phyloP scores from a whole-genome alignment of 176 grass and related monocot genomes.

The Phoenix dactylifera region DNA sequence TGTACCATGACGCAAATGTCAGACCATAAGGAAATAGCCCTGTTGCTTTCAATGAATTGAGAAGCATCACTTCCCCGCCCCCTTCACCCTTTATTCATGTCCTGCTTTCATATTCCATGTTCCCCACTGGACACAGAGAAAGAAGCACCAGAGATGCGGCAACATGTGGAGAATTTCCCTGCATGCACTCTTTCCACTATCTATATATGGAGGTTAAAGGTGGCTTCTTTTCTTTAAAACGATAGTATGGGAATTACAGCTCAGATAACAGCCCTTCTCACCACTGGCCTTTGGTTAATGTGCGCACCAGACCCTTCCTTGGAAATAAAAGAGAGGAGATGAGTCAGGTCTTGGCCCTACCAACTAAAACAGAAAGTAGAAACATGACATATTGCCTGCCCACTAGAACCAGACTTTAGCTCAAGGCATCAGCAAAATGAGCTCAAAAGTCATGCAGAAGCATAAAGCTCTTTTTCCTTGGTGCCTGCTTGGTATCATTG shows the following conservation, averaged over 20 bases:
- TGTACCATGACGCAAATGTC: neutral
- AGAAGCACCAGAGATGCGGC: no score
- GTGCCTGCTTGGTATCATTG: neutral
- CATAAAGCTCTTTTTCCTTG: neutral
- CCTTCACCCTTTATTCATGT: slow-evolving; percentile 1
- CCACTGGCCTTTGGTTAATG: neutral
- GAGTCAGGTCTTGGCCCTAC: slow-evolving; percentile 2
- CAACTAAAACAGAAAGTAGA: neutral
- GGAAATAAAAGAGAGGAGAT: neutral
- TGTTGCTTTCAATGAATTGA: neutral
- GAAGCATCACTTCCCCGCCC: neutral
- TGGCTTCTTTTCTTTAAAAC: neutral
- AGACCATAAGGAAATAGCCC: neutral
- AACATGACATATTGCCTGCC: neutral
- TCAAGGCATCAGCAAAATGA: neutral
- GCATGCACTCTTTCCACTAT: neutral
- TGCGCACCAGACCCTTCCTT: neutral
- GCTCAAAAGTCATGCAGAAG: neutral
- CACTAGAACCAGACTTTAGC: neutral
- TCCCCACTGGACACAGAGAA: neutral
- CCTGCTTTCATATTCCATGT: neutral
- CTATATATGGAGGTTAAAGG: neutral
- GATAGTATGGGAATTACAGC: neutral
- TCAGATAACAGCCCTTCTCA: neutral
- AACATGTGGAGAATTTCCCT: neutral